phyloP scores from a whole-genome alignment of 805 yeast genomes.

The Starmerella tilneyi region DNA sequence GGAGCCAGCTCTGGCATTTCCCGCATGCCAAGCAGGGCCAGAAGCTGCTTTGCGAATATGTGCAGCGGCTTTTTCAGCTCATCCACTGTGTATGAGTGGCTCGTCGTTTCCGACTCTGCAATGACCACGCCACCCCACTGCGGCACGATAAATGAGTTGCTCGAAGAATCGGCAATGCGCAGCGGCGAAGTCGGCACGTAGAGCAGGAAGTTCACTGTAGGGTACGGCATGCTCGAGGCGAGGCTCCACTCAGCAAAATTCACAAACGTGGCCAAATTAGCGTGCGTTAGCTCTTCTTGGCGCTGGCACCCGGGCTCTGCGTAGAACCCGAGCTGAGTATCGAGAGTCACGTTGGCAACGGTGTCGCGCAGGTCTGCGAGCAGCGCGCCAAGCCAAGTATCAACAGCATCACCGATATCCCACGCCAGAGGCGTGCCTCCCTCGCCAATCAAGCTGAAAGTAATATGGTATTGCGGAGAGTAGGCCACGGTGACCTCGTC shows the following conservation, averaged over 20 bases:
- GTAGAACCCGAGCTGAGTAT: constrained; percentile 67
- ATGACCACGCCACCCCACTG: constrained; percentile 81
- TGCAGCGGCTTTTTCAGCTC: constrained; percentile 53
- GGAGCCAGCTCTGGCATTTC: constrained; percentile 49
- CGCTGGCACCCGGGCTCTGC: constrained; percentile 33
- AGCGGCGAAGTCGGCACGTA: constrained; percentile 55
- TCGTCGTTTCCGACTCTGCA: constrained; percentile 33
- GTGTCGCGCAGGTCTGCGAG: constrained; percentile 41
- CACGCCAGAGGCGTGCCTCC: constrained; percentile 48
- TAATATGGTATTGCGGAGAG: constrained; percentile 61
- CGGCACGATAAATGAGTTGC: constrained; percentile 64
- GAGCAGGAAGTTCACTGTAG: constrained; percentile 60
- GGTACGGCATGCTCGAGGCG: constrained; percentile 45
- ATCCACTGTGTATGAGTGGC: constrained; percentile 26
- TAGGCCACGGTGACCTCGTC: constrained; percentile 36
- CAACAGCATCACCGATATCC: constrained; percentile 53
- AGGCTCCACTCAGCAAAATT: constrained; percentile 82
- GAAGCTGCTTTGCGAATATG: constrained; percentile 62
- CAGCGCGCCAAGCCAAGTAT: constrained; percentile 44
- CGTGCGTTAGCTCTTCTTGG: constrained; percentile 33
- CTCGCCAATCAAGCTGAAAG: constrained; percentile 64
- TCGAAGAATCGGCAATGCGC: constrained; percentile 35
- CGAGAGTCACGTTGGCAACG: constrained; percentile 62
- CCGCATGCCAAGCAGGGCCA: constrained; percentile 63
- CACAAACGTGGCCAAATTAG: constrained; percentile 62